These are phyloP conservation scores for Talaromyces stipitatus DNA, from an alignment of 495 filamentous ascomycete species.

Conservation along the genomic window DNA sequence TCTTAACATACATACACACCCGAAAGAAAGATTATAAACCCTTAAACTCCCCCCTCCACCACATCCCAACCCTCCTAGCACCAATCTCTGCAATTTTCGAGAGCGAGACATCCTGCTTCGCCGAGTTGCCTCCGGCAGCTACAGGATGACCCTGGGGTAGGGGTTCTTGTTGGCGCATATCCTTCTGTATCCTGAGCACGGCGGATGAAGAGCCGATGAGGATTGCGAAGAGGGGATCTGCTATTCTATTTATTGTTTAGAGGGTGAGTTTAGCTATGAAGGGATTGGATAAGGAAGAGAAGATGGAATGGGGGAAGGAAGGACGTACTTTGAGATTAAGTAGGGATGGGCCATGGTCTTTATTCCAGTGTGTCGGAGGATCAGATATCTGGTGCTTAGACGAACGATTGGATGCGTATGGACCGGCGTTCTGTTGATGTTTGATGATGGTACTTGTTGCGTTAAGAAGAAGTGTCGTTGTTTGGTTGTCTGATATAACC, in stretches of 20 bases:
- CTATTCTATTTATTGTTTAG: constrained; percentile 38
- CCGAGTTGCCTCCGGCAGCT: constrained; percentile 20
- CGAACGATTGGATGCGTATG: too few species aligned
- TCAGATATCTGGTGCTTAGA: neutral
- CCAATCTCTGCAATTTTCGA: constrained; percentile 23
- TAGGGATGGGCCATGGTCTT: constrained; percentile 13
- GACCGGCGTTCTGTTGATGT: too few species aligned
- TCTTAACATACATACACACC: too few species aligned
- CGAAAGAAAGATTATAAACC: neutral
- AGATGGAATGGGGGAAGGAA: neutral
- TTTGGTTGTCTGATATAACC: too few species aligned
- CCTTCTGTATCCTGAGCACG: constrained; percentile 58
- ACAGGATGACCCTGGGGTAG: constrained; percentile 2
- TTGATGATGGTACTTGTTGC: too few species aligned
- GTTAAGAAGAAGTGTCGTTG: too few species aligned
- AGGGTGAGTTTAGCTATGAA: neutral
- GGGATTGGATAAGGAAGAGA: neutral
- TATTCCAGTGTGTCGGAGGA: neutral
- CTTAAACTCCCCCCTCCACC: constrained; percentile 33
- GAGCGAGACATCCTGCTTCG: constrained; percentile 19
- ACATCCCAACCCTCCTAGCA: constrained; percentile 25
- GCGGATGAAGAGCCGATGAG: constrained; percentile 63
- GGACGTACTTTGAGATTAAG: constrained; percentile 35
- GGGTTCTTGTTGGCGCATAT: constrained; percentile 56
- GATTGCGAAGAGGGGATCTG: constrained; percentile 83